A percentile compares a stretch with the other conserved stretches of the same genome.
phyloP scores from a whole-genome alignment of 2,329 filamentous ascomycete genomes.

The Myriosclerotinia duriaeana region DNA sequence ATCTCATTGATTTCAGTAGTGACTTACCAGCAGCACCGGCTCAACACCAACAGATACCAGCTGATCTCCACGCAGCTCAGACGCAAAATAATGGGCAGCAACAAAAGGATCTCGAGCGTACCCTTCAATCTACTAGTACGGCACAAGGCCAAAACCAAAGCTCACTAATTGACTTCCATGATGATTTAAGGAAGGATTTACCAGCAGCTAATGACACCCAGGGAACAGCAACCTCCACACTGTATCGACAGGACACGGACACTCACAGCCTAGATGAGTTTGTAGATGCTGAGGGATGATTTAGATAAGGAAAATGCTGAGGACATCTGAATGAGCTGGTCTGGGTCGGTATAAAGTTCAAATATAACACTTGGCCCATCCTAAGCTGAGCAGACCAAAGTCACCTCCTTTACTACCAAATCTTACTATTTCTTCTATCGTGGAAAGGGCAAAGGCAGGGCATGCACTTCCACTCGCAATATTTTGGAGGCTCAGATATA shows the following conservation, averaged over 20 bases:
- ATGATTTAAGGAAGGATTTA: slow-evolving; percentile 53
- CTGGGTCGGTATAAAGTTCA: not conserved
- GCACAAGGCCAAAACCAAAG: slow-evolving; percentile 23
- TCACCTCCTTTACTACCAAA: not conserved
- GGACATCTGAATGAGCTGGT: not conserved
- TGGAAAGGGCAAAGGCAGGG: not conserved
- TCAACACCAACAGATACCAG: slow-evolving; percentile 26
- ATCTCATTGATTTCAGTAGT: slow-evolving; percentile 60
- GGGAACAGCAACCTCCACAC: slow-evolving; percentile 7
- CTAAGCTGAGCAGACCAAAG: not conserved
- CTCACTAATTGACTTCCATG: slow-evolving; percentile 52
- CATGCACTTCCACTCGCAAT: not conserved
- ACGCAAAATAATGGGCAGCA: slow-evolving; percentile 34
- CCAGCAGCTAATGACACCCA: slow-evolving; percentile 39
- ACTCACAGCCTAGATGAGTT: slow-evolving; percentile 40
- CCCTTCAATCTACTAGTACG: slow-evolving; percentile 34
- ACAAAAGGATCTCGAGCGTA: slow-evolving; percentile 37
- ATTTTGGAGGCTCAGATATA: slow-evolving; percentile 11
- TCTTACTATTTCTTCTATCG: not conserved
- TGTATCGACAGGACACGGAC: slow-evolving; percentile 38
- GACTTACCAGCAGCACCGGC: slow-evolving; percentile 27
- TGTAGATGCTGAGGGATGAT: slow-evolving; percentile 39
- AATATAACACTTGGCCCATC: not conserved
- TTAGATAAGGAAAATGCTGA: not conserved
- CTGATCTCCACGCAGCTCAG: slow-evolving; percentile 35